A percentile compares a stretch with the other conserved stretches of the same genome.
phyloP scores from a whole-genome alignment of 192 early-diverging fungal species.

The Rhizophagus clarus region DNA sequence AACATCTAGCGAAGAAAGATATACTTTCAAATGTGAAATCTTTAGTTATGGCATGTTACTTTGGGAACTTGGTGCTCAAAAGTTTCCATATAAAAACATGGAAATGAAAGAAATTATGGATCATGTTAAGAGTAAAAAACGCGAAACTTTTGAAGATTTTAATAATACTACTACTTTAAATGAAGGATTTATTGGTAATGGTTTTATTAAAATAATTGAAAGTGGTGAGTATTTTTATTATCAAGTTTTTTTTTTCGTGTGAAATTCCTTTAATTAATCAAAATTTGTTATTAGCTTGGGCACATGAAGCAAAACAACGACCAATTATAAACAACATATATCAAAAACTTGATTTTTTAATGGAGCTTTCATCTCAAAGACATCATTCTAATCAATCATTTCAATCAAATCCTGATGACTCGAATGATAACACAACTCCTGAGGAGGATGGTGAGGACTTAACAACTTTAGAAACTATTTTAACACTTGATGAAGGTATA shows the following conservation, averaged over 20 bases:
- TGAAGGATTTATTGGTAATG: neutral
- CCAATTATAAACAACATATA: neutral
- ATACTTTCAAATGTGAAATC: constrained; percentile 27
- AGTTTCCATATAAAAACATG: neutral
- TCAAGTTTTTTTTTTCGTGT: neutral
- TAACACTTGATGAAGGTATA: constrained; percentile 17
- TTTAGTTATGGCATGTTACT: constrained; percentile 6
- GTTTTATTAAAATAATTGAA: neutral
- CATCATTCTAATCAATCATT: too few relatives aligned
- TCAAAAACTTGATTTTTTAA: neutral
- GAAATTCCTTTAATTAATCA: neutral
- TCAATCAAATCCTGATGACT: neutral
- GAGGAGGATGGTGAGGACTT: neutral
- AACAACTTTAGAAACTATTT: neutral
- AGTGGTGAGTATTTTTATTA: neutral
- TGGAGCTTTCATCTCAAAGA: neutral
- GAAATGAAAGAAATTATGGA: neutral
- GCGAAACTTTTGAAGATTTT: neutral
- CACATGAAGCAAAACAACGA: neutral
- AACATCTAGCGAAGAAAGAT: neutral
- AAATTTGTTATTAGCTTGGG: neutral
- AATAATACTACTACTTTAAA: neutral
- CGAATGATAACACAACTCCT: neutral
- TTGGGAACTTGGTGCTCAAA: neutral
- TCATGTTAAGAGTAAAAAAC: neutral